phyloP scores from a whole-genome alignment of 768 basidiomycete genomes.

The Mycena albidolilacea region DNA sequence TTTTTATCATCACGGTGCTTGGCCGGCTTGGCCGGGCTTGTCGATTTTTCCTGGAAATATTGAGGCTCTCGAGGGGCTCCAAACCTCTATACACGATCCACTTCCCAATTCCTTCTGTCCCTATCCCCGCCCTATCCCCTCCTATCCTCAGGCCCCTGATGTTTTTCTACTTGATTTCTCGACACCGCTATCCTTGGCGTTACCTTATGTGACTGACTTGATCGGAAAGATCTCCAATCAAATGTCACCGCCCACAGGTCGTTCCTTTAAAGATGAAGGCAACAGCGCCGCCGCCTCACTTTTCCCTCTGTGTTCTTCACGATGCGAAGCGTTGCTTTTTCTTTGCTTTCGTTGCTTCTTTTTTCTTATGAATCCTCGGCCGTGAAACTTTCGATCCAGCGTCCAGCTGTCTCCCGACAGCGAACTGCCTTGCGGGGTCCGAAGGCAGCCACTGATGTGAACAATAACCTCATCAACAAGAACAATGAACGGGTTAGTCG shows the following conservation, averaged over 20 bases:
- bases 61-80: no score
- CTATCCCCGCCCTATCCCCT: no score
- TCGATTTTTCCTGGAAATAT: no score
- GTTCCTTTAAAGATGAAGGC: slow-evolving; percentile 15
- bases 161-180: neutral
- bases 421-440: neutral
- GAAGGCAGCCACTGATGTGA: neutral
- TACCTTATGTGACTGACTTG: slow-evolving; percentile 13
- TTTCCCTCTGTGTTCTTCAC: slow-evolving; percentile 12
- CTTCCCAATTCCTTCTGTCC: no score
- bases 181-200: slow-evolving; percentile 21
- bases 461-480: slow-evolving; percentile 39
- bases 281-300: neutral
- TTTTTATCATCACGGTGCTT: no score
- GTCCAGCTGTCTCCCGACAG: slow-evolving; percentile 11
- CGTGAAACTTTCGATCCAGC: slow-evolving; percentile 25
- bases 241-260: neutral
- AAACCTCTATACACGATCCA: no score
- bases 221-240: neutral
- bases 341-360: slow-evolving; percentile 29
- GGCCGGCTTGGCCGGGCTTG: no score
- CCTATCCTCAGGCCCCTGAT: no score
- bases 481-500: slow-evolving; percentile 30
- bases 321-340: slow-evolving; percentile 31
- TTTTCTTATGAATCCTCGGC: slow-evolving; percentile 30